phyloP scores from a whole-genome alignment of 441 rosid species.

The Populus tomentosa region DNA sequence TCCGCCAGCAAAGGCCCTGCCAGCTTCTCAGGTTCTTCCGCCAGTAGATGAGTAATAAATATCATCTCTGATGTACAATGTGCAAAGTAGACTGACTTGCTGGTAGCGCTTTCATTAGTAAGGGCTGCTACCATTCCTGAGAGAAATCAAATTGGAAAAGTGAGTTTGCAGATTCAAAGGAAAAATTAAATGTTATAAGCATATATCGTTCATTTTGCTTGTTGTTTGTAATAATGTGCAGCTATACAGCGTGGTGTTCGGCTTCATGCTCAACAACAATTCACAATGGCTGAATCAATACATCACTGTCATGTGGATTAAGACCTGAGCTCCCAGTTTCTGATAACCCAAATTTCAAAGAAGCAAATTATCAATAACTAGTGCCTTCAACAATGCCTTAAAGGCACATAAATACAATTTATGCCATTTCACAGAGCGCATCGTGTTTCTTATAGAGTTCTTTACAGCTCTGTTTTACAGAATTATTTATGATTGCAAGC shows the following conservation, averaged over 20 bases:
- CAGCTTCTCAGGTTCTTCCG: constrained; percentile 54
- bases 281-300: not conserved
- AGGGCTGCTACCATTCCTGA: constrained; percentile 55
- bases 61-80: constrained; percentile 61
- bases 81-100: constrained; percentile 53
- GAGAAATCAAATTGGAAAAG: constrained; percentile 2
- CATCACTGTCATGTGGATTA: not conserved
- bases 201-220: not conserved
- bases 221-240: not conserved
- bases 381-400: not conserved
- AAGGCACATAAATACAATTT: too few relatives aligned
- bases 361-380: not conserved
- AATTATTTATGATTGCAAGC: not conserved
- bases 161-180: not conserved
- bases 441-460: not conserved
- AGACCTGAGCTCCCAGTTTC: not conserved
- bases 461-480: not conserved
- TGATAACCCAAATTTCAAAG: not conserved
- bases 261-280: not conserved
- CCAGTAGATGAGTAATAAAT: constrained; percentile 46
- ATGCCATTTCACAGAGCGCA: not conserved
- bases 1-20: constrained; percentile 58
- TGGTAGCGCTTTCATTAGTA: constrained; percentile 54
- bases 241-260: not conserved
- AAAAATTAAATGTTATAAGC: not conserved